A percentile compares a stretch with the other conserved stretches of the same genome.
These are phyloP conservation scores for Lentinula raphanica DNA, from an alignment of 768 basidiomycete species.

Conservation along the genomic window DNA sequence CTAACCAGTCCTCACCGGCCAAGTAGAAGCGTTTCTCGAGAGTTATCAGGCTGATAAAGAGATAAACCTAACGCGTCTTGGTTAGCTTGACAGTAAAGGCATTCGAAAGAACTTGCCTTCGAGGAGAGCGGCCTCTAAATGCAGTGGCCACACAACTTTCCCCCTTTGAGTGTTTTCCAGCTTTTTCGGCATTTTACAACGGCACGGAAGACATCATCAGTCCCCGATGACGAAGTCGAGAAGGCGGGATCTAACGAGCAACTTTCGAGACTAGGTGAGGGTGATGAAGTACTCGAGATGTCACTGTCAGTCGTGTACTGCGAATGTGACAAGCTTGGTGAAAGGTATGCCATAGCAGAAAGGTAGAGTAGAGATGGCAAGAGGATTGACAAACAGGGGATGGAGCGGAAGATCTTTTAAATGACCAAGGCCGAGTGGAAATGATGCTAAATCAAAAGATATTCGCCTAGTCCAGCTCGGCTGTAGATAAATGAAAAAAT, in stretches of 20 bases:
- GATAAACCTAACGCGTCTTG: slow-evolving; percentile 47
- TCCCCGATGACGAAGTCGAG: slow-evolving; percentile 27
- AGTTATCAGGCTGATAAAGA: slow-evolving; percentile 67
- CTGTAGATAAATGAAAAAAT: background rate
- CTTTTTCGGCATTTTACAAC: slow-evolving; percentile 67
- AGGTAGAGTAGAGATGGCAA: background rate
- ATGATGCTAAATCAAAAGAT: background rate
- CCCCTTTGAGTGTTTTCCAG: slow-evolving; percentile 70
- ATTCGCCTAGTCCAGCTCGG: background rate
- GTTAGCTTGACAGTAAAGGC: background rate
- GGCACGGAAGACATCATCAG: slow-evolving; percentile 58
- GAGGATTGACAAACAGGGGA: background rate
- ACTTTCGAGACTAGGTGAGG: slow-evolving; percentile 11
- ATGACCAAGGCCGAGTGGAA: background rate
- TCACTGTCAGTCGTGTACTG: background rate
- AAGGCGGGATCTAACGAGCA: slow-evolving; percentile 11
- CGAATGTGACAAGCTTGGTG: background rate
- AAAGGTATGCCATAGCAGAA: background rate
- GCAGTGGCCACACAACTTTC: slow-evolving; percentile 75
- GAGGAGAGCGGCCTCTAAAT: slow-evolving; percentile 71
- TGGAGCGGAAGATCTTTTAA: slow-evolving; percentile 1
- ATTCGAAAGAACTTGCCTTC: slow-evolving; percentile 45
- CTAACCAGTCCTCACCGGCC: slow-evolving; percentile 33
- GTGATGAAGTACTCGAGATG: slow-evolving; percentile 6
- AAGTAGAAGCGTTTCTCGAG: slow-evolving; percentile 65